These are phyloP conservation scores for Colletotrichum echinochloae DNA, from an alignment of 2,329 filamentous ascomycete species.

Conservation along the genomic window DNA sequence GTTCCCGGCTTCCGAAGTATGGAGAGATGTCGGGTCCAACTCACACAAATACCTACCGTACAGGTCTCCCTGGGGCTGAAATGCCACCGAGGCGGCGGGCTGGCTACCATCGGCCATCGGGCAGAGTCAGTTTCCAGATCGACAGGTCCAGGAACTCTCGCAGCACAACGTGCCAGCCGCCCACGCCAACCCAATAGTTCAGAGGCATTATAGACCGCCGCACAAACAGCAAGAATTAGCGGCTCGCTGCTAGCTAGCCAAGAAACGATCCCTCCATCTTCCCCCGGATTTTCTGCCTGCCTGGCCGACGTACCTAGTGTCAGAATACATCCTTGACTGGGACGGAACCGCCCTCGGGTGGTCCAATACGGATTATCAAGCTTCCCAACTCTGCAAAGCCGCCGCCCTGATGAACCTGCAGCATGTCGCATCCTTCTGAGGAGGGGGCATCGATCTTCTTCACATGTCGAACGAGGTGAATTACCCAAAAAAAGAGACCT, in stretches of 20 bases:
- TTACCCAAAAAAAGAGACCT: conserved; percentile 4
- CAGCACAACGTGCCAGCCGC: no score
- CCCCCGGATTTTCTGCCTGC: conserved; percentile 23
- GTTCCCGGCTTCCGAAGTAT: conserved; percentile 1
- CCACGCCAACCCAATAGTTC: background rate
- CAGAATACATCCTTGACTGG: background rate
- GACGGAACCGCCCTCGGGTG: background rate
- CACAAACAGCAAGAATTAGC: background rate
- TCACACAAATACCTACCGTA: background rate
- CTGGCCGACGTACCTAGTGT: background rate
- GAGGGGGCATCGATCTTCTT: conserved; percentile 30
- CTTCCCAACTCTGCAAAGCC: conserved; percentile 21
- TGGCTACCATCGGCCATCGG: background rate
- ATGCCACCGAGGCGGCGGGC: background rate
- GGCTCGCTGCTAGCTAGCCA: conserved; percentile 6
- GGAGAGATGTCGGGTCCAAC: background rate
- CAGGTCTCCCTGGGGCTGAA: background rate
- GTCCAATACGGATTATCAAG: background rate
- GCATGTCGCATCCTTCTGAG: conserved; percentile 16
- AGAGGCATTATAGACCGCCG: background rate
- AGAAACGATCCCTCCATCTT: conserved; percentile 13
- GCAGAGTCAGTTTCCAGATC: background rate
- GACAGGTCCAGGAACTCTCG: conserved; percentile 5
- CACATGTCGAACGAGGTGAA: conserved; percentile 28
- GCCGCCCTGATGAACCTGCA: conserved; percentile 5